Evolutionary conservation across 2,329 filamentous ascomycete genomes (phyloP), one percentile per base, ranked within the genome.

Genomic region (Zarea fungicola): DNA sequence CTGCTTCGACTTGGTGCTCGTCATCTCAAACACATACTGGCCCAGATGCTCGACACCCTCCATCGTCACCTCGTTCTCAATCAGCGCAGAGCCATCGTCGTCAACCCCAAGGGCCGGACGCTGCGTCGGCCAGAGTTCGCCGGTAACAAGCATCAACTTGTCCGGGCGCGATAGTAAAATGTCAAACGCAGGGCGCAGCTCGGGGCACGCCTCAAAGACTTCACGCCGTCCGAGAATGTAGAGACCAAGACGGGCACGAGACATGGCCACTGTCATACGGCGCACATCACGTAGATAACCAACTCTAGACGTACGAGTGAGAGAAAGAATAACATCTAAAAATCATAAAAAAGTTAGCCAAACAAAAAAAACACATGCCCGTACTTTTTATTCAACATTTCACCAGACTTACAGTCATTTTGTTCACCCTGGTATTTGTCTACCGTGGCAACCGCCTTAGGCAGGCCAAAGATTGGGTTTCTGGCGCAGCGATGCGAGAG

Each of bases 401-500:
- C n/a, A 6, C 28, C 25, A 32, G 49, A 81, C 87, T 77, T 77
- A 93, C 89, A 97, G 62, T 99, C 93, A 68, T 99, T 99, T 69
- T 99, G 93, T 74, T 99, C 93, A 65, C 93, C 95, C 72, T 99
- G 93, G 62, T 97, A 99, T 66, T 96, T 96, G 72, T 99, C 93
- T 54, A 99, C 92, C 5, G 95, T 99, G 4, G 89, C 91, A 23
- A 99, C 89, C 46, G 87, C 85, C 66, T 85, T 87, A 16, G 93
- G 93, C 66, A 96, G 72, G 8, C 92, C 91, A 68, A 99, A 99
- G 18, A 97, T 72, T 2, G 83, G 72, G 59, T 90, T 95, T 58
- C 81, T 85, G 31, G 83, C 85, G 66, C 93, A 99, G 51, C 93
- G 80, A 62, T 95, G 88, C 13, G 72, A 73, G 44, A 99, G 70